Conservation (phyloP, 164 flowering plant species). For the Stephania cephalantha region DNA sequence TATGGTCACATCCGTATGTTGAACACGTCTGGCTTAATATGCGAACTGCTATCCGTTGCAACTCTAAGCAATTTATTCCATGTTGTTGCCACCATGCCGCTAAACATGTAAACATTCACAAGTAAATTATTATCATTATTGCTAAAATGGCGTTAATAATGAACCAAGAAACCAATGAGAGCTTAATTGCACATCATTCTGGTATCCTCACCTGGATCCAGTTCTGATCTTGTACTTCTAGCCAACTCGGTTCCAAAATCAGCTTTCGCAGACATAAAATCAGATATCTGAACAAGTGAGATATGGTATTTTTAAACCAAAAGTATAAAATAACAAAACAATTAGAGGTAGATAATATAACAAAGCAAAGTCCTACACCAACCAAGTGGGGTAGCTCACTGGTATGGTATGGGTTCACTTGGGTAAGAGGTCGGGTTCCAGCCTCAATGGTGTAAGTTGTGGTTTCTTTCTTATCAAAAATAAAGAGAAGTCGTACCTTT, state of each 20-base stretch:
- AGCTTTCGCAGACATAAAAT: slow-evolving; percentile 64
- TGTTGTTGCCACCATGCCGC: slow-evolving; percentile 99
- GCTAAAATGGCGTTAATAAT: neutral
- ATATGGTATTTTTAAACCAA: slow-evolving; percentile 13
- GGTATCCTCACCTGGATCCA: slow-evolving; percentile 58
- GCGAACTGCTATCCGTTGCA: slow-evolving; percentile 69
- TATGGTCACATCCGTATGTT: slow-evolving; percentile 68
- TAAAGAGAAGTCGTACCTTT: slow-evolving; percentile 39
- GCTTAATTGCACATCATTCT: neutral
- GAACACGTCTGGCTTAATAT: slow-evolving; percentile 83
- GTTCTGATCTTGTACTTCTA: slow-evolving; percentile 63
- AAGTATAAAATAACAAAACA: neutral
- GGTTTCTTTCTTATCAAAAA: too few relatives aligned
- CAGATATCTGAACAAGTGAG: slow-evolving; percentile 52
- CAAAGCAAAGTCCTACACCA: slow-evolving; percentile 16
- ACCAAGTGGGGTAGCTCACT: too few relatives aligned
- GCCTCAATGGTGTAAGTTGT: too few relatives aligned
- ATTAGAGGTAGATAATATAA: neutral
- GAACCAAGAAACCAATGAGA: neutral
- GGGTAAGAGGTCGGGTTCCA: too few relatives aligned
- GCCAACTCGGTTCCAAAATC: slow-evolving; percentile 93
- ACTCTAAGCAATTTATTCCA: slow-evolving; percentile 71
- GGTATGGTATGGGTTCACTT: too few relatives aligned
- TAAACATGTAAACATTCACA: slow-evolving; percentile 17
- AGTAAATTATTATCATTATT: slow-evolving; percentile 1